A percentile compares a stretch with the other conserved stretches of the same genome.
phyloP scores from a whole-genome alignment of 2,329 filamentous ascomycete genomes.

The Claviceps sp. region DNA sequence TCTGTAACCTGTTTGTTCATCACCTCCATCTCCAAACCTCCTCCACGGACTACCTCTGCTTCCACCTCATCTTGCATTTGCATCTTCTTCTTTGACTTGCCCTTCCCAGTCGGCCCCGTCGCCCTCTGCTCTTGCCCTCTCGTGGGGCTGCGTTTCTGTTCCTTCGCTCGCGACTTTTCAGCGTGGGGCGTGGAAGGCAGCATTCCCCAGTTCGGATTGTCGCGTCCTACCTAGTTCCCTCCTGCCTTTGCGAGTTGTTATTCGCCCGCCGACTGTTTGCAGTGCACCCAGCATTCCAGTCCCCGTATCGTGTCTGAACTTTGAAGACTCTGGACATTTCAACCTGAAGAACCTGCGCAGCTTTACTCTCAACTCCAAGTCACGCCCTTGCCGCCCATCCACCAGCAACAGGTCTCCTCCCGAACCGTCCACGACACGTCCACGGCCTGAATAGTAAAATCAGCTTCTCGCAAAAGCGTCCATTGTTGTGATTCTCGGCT shows the following conservation, averaged over 20 bases:
- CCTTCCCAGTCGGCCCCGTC: not conserved
- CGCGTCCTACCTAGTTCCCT: not conserved
- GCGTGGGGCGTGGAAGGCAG: conserved; percentile 1
- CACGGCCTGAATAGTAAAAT: not conserved
- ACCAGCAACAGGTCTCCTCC: not conserved
- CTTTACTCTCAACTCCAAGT: not conserved
- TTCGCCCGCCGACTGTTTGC: conserved; percentile 5
- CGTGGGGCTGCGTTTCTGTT: not conserved
- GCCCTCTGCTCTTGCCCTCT: not conserved
- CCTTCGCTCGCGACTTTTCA: not conserved
- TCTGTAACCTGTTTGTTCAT: not conserved
- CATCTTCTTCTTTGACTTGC: not conserved
- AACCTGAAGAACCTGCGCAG: conserved; percentile 1
- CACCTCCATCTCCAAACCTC: not conserved
- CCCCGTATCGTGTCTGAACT: not conserved
- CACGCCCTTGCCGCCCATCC: not conserved
- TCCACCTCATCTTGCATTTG: not conserved
- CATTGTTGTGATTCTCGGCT: not conserved
- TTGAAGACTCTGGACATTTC: not conserved
- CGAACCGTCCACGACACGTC: not conserved
- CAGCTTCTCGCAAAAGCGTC: not conserved
- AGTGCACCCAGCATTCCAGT: conserved; percentile 10
- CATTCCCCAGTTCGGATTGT: not conserved
- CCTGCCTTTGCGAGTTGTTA: not conserved
- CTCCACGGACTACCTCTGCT: not conserved